phyloP scores from a whole-genome alignment of 495 filamentous ascomycete species.

The Evansstolkia leycettana region DNA sequence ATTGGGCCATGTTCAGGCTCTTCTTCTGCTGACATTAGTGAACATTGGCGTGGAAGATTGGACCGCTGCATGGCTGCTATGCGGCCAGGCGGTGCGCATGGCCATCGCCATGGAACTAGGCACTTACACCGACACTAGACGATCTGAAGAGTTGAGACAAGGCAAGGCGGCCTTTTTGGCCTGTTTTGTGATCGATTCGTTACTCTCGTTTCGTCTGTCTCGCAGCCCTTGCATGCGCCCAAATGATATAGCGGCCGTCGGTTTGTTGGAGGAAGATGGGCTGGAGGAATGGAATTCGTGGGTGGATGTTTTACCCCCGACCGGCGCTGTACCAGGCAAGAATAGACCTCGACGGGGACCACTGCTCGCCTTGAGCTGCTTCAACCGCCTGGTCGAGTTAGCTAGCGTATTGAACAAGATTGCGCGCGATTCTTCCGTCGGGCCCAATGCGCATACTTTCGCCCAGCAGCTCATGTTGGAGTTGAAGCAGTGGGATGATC shows the following conservation, averaged over 20 bases:
- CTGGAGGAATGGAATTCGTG: conserved; percentile 65
- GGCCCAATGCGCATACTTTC: conserved; percentile 20
- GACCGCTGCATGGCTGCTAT: conserved; percentile 46
- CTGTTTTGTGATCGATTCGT: conserved; percentile 54
- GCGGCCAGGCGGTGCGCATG: conserved; percentile 49
- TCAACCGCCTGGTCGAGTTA: conserved; percentile 44
- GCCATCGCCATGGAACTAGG: conserved; percentile 37
- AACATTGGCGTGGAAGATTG: conserved; percentile 44
- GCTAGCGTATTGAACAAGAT: conserved; percentile 35
- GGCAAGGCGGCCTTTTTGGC: conserved; percentile 43
- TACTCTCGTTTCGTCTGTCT: conserved; percentile 44
- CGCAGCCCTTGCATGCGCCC: conserved; percentile 40
- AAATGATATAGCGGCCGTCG: conserved; percentile 31
- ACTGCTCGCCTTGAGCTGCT: conserved; percentile 46
- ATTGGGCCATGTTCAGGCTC: conserved; percentile 50
- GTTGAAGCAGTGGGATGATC: conserved; percentile 29
- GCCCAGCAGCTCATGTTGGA: conserved; percentile 30
- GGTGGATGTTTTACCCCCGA: conserved; percentile 40
- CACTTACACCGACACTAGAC: conserved; percentile 14
- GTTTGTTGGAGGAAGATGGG: conserved; percentile 47
- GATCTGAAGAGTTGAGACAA: conserved; percentile 28
- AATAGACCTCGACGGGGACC: conserved; percentile 36
- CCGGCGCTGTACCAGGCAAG: conserved; percentile 14
- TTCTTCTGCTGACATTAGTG: conserved; percentile 47
- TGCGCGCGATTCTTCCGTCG: conserved; percentile 19